Evolutionary conservation across 805 yeast species (phyloP), one percentile per base, ranked within the genome.

Genomic region (Saturnispora kantuleensis): DNA sequence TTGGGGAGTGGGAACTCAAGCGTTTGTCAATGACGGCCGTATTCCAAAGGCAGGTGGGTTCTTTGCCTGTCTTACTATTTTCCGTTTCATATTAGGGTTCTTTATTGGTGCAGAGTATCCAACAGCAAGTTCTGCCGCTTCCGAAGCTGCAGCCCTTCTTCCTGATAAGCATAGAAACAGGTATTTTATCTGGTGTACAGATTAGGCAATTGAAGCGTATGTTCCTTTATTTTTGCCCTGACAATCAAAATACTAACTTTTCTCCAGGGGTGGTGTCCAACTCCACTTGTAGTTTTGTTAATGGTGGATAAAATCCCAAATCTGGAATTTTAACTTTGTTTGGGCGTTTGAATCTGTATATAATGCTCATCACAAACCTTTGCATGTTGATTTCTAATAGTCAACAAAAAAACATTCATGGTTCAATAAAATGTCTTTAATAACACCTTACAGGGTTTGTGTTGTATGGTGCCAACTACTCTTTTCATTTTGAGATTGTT

Each of bases 21-120:
- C 62, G 31, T 39, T 51, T n/a, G 48, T 42, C 18, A 62, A 61
- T 35, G 81, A 81, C 38, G 18, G 18, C 5, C 5, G 18, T 17
- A 17, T 17, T 17, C 18, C 18, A 17, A 66, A 78, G 31, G 74
- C 85, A 3, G 69, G 74, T 40, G 96, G 96, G 35, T 73, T 89
- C 69, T 76, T 90, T 50, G 81, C 87, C 12, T 90, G 93, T 16
- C 65, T 89, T 44, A 85, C 95, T 8, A 82, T 81, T 9, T 86
- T 81, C 35, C 74, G 97, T 62, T 85, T 85, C 63, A 81, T 89
- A 64, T 67, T 89, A 42, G 97, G 97, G 65, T 69, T 86, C 51
- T 94, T 89, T 56, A 84, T 90, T 54, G 97, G 97, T 55, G 89
- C 94, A 41, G 97, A 89, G 65, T 89, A 89, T 59, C 96, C 96